phyloP scores from a whole-genome alignment of 331 rosid genomes.

The Pyracantha coccinea region DNA sequence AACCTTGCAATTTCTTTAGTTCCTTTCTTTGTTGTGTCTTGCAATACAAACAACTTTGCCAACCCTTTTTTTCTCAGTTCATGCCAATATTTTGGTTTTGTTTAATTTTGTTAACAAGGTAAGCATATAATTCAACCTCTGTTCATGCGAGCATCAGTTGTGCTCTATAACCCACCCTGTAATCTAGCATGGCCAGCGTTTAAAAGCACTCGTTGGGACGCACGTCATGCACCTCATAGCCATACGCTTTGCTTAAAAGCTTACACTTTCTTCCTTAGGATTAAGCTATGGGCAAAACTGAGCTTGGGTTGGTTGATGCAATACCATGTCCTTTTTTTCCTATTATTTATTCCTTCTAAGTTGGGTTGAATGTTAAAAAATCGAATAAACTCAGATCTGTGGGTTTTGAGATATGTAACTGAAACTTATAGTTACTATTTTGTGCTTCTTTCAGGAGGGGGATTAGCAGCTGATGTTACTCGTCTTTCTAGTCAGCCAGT shows the following conservation, averaged over 20 bases:
- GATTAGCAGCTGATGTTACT: constrained; percentile 64
- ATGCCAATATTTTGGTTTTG: background rate
- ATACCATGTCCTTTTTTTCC: background rate
- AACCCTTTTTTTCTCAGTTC: background rate
- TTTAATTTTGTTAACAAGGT: background rate
- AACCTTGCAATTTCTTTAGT: background rate
- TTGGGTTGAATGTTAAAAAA: background rate
- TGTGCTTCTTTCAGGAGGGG: constrained; percentile 54
- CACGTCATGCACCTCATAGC: background rate
- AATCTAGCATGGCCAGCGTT: background rate
- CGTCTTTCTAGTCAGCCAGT: constrained; percentile 76
- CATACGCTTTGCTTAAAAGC: background rate
- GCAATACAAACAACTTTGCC: too few species aligned
- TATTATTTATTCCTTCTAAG: background rate
- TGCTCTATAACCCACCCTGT: background rate
- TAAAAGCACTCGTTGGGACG: background rate
- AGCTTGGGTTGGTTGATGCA: background rate
- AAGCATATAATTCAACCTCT: background rate
- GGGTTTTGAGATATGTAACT: background rate
- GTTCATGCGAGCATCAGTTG: background rate
- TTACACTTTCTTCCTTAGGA: background rate
- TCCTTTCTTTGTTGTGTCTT: too few species aligned
- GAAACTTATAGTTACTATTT: background rate
- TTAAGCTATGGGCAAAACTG: background rate
- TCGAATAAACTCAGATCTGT: background rate